Percentiles rank a stretch among this genome's conserved stretches.
Conservation (phyloP, 2,329 filamentous ascomycete species). For the Septoria petroselini region DNA sequence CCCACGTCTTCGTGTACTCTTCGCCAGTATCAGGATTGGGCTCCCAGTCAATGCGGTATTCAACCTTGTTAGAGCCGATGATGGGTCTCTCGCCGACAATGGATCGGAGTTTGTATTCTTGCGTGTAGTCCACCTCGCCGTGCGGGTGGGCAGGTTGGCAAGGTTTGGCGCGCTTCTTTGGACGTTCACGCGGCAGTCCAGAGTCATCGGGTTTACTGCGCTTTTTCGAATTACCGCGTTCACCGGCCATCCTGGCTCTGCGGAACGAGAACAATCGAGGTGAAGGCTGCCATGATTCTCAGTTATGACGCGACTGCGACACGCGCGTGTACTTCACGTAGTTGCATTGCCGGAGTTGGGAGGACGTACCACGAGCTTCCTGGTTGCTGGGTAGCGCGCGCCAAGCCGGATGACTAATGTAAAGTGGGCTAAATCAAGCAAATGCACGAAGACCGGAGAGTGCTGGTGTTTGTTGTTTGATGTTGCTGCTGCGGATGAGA, state of each 20-base stretch:
- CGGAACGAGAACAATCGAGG: neutral
- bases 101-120: conserved; percentile 29
- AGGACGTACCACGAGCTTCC: no score
- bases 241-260: conserved; percentile 11
- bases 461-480: no score
- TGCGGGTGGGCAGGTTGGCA: conserved; percentile 29
- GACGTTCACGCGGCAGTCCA: conserved; percentile 5
- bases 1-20: conserved; percentile 54
- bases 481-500: no score
- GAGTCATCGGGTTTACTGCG: conserved; percentile 6
- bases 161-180: conserved; percentile 11
- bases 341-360: no score
- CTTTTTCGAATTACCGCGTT: conserved; percentile 9
- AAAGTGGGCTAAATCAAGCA: no score
- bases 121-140: conserved; percentile 29
- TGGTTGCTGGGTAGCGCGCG: no score
- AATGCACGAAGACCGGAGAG: no score
- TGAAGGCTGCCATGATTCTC: conserved; percentile 3
- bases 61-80: conserved; percentile 34
- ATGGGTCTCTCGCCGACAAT: conserved; percentile 40
- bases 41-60: conserved; percentile 59
- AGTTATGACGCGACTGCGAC: neutral
- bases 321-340: no score
- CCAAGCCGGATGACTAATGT: no score
- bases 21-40: conserved; percentile 51